These are phyloP conservation scores for Penicillium sp. DNA, from an alignment of 2,329 filamentous ascomycete species.

Conservation along the genomic window DNA sequence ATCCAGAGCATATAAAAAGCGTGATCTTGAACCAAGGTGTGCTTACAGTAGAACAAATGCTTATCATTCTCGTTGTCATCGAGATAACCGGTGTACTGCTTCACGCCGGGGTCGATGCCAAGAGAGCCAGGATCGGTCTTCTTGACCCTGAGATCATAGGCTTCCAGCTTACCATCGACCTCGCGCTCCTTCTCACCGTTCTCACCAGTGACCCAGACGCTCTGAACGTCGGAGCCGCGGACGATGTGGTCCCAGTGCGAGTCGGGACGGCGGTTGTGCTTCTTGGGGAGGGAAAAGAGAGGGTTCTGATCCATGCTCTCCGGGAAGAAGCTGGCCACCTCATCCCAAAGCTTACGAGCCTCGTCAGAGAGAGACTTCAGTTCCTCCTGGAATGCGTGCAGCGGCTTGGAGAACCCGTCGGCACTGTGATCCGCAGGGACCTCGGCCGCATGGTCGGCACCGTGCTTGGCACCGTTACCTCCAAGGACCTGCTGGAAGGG, in stretches of 20 bases:
- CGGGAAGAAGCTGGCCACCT: conserved; percentile 74
- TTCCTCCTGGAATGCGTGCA: conserved; percentile 56
- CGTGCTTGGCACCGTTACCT: conserved; percentile 18
- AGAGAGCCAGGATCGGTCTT: conserved; percentile 76
- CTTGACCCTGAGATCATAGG: conserved; percentile 84
- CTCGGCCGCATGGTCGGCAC: conserved; percentile 13
- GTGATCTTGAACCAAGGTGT: too few species aligned
- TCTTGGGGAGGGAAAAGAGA: conserved; percentile 69
- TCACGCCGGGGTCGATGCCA: conserved; percentile 74
- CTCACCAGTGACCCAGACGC: conserved; percentile 66
- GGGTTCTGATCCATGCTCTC: conserved; percentile 64
- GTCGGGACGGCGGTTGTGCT: conserved; percentile 68
- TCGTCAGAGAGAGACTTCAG: conserved; percentile 57
- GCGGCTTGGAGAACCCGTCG: conserved; percentile 54
- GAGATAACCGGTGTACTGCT: conserved; percentile 96
- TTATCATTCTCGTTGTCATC: conserved; percentile 95
- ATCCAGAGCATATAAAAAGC: too few species aligned
- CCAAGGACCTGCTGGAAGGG: conserved; percentile 63
- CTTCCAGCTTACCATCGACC: conserved; percentile 72
- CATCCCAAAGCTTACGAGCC: conserved; percentile 77
- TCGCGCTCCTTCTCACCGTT: conserved; percentile 73
- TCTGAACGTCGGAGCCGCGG: conserved; percentile 74
- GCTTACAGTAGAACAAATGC: conserved; percentile 97
- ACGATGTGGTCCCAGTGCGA: conserved; percentile 85
- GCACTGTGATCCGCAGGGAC: too few species aligned